These are phyloP conservation scores for Paramecium octaurelia DNA, from an alignment of 73 alveolate species.

Conservation along the genomic window DNA sequence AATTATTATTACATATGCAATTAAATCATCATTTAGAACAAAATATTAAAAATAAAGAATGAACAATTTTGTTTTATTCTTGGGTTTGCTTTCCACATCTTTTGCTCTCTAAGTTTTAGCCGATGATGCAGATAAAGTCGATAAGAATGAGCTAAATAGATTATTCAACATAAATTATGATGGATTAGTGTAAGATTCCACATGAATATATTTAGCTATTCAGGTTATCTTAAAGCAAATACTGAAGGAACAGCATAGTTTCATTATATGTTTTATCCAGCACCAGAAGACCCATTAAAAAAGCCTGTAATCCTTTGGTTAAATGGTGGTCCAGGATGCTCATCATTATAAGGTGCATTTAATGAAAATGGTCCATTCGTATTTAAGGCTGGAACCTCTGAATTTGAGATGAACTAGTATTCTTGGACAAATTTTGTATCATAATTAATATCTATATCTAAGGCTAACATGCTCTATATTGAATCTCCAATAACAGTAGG, in stretches of 20 bases:
- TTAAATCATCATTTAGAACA: neutral
- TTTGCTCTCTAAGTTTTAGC: neutral
- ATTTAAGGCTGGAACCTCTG: conserved; percentile 35
- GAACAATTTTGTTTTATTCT: neutral
- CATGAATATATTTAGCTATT: neutral
- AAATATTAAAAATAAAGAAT: neutral
- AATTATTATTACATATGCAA: neutral
- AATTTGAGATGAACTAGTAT: conserved; percentile 54
- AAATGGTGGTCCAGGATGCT: conserved; percentile 98
- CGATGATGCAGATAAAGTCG: neutral
- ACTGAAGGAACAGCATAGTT: neutral
- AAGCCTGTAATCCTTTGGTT: conserved; percentile 88
- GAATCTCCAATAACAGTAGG: conserved; percentile 41
- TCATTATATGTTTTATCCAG: neutral
- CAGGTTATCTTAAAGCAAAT: neutral
- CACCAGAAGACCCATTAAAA: conserved; percentile 42
- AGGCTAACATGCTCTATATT: conserved; percentile 14
- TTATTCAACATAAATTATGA: neutral
- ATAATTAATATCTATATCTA: neutral
- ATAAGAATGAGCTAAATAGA: neutral
- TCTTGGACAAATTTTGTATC: conserved; percentile 73
- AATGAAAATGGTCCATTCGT: conserved; percentile 90
- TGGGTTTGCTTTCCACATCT: neutral
- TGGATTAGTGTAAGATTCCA: neutral
- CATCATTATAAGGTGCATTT: conserved; percentile 84